phyloP scores from a whole-genome alignment of 495 filamentous ascomycete genomes.

The Aspergillus avenaceus region DNA sequence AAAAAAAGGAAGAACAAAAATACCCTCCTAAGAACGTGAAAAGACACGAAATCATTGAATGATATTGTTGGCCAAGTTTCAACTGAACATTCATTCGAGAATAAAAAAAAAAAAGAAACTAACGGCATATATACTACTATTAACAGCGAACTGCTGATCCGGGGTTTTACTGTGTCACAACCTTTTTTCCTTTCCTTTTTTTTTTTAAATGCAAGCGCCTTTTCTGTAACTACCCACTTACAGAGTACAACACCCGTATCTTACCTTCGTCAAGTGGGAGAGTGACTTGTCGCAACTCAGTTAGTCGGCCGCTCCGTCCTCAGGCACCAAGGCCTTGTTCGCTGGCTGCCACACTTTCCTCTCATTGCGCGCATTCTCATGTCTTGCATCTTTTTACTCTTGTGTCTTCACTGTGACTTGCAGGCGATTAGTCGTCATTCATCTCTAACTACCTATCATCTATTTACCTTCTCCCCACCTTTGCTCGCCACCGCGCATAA shows the following conservation, averaged over 20 bases:
- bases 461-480: constrained; percentile 1
- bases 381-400: constrained; percentile 9
- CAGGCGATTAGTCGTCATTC: constrained; percentile 7
- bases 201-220: constrained; percentile 17
- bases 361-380: constrained; percentile 9
- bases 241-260: background rate
- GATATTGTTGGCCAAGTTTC: background rate
- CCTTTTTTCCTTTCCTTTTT: no score
- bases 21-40: background rate
- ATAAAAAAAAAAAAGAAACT: background rate
- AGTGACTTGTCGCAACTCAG: constrained; percentile 18
- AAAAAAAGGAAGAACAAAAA: no score
- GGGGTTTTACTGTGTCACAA: background rate
- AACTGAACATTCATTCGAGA: background rate
- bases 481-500: constrained; percentile 1
- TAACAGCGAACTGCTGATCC: constrained; percentile 1
- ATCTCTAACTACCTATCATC: constrained; percentile 1
- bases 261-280: constrained; percentile 2
- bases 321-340: constrained; percentile 20
- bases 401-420: constrained; percentile 8
- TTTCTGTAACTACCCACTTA: constrained; percentile 12
- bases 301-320: constrained; percentile 15
- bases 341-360: constrained; percentile 2
- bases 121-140: background rate
- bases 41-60: background rate